Evolutionary conservation across 2,329 filamentous ascomycete species (phyloP).

Genomic region (Fusarium verticillioides): DNA sequence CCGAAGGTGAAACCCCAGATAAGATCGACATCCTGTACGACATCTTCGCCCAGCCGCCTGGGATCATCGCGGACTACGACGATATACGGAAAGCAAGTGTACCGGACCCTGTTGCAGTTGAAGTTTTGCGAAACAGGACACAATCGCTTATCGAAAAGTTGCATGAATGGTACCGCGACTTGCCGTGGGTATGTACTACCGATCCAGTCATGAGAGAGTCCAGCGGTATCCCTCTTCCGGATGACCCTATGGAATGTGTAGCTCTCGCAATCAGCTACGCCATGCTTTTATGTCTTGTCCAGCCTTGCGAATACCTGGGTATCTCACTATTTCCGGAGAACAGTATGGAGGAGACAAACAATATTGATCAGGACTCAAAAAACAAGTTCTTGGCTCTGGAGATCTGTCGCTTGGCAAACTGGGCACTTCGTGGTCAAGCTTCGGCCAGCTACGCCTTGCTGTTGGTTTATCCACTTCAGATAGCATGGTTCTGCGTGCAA

Average conservation of each 20-base stretch:
- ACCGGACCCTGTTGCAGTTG: neutral
- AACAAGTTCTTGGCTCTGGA: constrained; percentile 1
- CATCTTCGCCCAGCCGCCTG: constrained; percentile 9
- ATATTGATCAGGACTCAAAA: neutral
- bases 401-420: constrained; percentile 12
- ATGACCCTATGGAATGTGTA: constrained; percentile 5
- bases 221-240: neutral
- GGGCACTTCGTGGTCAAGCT: neutral
- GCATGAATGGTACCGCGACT: constrained; percentile 1
- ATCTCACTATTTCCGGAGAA: neutral
- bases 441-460: constrained; percentile 1
- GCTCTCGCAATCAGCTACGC: constrained; percentile 12
- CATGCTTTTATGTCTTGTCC: constrained; percentile 10
- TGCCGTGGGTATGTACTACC: constrained; percentile 1
- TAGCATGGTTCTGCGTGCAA: constrained; percentile 22
- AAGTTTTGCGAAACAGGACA: neutral
- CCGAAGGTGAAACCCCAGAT: neutral
- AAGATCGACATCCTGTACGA: constrained; percentile 10
- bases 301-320: constrained; percentile 8
- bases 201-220: neutral
- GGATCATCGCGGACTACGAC: constrained; percentile 7
- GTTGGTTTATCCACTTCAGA: constrained; percentile 22
- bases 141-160: neutral
- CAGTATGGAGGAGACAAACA: rapidly evolving
- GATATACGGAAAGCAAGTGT: neutral